Base-by-base conservation (phyloP, 352 stramenopile genomes). In the Peronospora tabacina region DNA sequence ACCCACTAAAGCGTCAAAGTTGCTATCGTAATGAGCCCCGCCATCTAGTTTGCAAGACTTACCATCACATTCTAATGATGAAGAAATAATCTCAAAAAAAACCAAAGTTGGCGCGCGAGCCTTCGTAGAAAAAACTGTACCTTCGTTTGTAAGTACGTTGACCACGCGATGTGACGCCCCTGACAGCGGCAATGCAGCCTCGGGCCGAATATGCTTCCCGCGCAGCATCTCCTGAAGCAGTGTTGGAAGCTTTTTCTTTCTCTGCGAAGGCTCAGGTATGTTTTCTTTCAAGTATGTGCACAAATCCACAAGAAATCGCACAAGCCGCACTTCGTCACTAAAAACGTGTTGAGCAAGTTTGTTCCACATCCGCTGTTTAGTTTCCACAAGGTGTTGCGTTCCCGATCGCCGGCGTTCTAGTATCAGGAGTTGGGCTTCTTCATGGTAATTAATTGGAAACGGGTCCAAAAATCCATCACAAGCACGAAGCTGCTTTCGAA, bases 41-140 rank as follows among this genome's bases (percentile, higher is more conserved):
- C 30, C 2, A 22, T 54, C 28, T 35, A 45, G 24, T 10, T 58
- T 35, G 5, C 16, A 30, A 47, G 41, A 26, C 7, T 49, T n/a
- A 36, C 29, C 41, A 36, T 52, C 30, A 16, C 28, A 34, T 44
- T 19, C 40, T 36, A 58, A 49, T 49, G 61, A 53, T 7, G 67
- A 76, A 15, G 45, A 19, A 17, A 78, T 65, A 15, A 82, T 55
- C 44, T 87, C 76, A 56, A 83, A 86, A 41, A 75, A 76, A 34
- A 87, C 61, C n/a, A 87, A 41, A 11, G 69, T 87, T 8, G 76
- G 76, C 0, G 76, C 75, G 19, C 76, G 72, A 20, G 58, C 75
- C 37, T 86, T 86, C 3, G 76, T 87, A 5, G 72, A 84, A 38
- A 87, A 87, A 12, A 87, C 76, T 5, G 75, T 83, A 15, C 74